Evolutionary conservation across 352 stramenopile species (phyloP).

Genomic region (Phytophthora syringae): DNA sequence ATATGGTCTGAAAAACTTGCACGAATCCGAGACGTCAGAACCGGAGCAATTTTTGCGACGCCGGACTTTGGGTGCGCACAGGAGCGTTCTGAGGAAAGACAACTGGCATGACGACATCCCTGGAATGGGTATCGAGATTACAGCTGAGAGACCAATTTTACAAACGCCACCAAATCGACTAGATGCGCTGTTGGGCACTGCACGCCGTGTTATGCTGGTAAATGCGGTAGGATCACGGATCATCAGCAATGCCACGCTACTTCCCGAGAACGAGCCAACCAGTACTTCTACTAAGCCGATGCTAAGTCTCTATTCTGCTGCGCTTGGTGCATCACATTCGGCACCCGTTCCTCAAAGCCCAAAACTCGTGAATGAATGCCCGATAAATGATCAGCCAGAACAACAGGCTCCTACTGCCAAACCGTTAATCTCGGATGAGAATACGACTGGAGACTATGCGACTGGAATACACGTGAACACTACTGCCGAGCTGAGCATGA

Average conservation of each 20-base stretch:
- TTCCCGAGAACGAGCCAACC: constrained; percentile 10
- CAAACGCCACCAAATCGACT: constrained; percentile 17
- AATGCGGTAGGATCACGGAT: constrained; percentile 16
- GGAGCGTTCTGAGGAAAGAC: constrained; percentile 52
- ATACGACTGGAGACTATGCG: neutral
- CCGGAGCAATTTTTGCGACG: constrained; percentile 67
- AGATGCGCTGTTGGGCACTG: constrained; percentile 21
- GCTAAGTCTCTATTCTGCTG: neutral
- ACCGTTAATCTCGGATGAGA: neutral
- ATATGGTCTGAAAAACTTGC: constrained; percentile 28
- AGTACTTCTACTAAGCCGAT: constrained; percentile 3
- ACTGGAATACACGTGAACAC: neutral
- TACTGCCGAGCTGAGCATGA: neutral
- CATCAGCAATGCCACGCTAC: neutral
- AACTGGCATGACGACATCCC: constrained; percentile 46
- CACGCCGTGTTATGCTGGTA: constrained; percentile 23
- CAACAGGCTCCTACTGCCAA: neutral
- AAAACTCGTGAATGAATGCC: neutral
- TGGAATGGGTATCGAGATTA: constrained; percentile 66
- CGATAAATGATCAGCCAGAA: neutral
- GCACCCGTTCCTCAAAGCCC: constrained; percentile 20
- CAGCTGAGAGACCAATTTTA: constrained; percentile 43
- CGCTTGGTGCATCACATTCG: constrained; percentile 22
- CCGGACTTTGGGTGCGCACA: constrained; percentile 31
- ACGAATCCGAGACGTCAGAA: constrained; percentile 24